Percentiles rank a stretch among this genome's conserved stretches.
Evolutionary conservation across 345 rosid species (phyloP).

Genomic region (Heritiera fomes): DNA sequence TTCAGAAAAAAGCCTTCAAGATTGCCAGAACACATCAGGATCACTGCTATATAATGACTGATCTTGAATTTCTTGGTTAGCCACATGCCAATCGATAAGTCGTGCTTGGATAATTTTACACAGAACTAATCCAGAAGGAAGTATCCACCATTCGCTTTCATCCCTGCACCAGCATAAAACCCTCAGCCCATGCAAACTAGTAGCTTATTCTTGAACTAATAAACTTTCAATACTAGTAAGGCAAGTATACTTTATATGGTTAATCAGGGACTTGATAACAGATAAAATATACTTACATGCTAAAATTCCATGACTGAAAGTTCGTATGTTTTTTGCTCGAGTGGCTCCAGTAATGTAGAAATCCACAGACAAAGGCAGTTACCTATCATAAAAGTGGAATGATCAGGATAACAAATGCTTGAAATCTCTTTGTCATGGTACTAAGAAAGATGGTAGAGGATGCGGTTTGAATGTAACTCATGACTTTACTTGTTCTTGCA

Average conservation of each 20-base stretch:
- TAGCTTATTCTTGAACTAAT: too few species aligned
- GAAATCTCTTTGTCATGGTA: neutral
- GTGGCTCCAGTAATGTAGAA: conserved; percentile 62
- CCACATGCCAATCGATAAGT: conserved; percentile 77
- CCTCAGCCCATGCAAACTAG: neutral
- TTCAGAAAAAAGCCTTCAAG: conserved; percentile 30
- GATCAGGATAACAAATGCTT: neutral
- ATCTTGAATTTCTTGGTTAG: conserved; percentile 91
- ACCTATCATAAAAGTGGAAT: conserved; percentile 40
- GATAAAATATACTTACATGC: conserved; percentile 55
- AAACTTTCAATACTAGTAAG: neutral
- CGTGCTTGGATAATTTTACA: conserved; percentile 79
- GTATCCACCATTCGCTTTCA: conserved; percentile 98
- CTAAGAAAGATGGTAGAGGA: neutral
- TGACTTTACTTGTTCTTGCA: neutral
- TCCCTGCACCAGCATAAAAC: conserved; percentile 56
- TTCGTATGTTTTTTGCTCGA: conserved; percentile 57
- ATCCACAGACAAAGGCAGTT: conserved; percentile 72
- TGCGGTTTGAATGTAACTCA: neutral
- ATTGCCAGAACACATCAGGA: conserved; percentile 77
- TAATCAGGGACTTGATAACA: neutral
- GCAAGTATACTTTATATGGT: neutral
- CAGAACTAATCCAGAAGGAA: conserved; percentile 66
- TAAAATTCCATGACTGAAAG: conserved; percentile 93
- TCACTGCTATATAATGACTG: conserved; percentile 77